Evolutionary conservation across 2,329 filamentous ascomycete genomes (phyloP), one percentile per base, ranked within the genome.

Genomic region (Alternaria gaisen): DNA sequence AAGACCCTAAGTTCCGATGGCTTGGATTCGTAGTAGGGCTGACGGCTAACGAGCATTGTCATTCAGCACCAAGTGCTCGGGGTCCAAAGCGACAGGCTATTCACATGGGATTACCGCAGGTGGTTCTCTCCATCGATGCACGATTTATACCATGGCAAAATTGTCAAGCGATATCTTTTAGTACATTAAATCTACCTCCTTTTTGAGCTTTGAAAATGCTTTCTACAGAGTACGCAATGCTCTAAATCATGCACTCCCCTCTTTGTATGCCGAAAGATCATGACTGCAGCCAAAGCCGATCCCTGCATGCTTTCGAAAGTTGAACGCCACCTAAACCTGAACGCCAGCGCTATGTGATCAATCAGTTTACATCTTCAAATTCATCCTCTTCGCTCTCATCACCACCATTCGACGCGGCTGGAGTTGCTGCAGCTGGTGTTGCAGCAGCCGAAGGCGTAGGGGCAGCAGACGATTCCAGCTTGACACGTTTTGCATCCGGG

Each of bases 401-500:
- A 9, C 81, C 82, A 24, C 78, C 81, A 42, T 81, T 75, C 1
- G 80, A 79, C 11, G 77, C 76, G n/a, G 77, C 78, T 20, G 76
- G 76, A n/a, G 76, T 78, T 5, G 69, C 72, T 16, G 67, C 76
- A 26, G 77, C 78, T 26, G 76, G 76, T 6, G 76, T 78, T 3
- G 68, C 71, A 20, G 68, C 66, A 32, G 69, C 73, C 32, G 66
- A 73, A 6, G 72, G 72, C 2, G 77, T 77, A 8, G 75, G 71
- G 9, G 76, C 70, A 5, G 73, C 74, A 10, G 81, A 77, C 62
- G 81, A 77, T 54, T 89, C 88, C 18, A 90, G 74, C 75, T 88
- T 89, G 44, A 87, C 82, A 63, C 86, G 86, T 80, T 92, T 92
- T 10, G 82, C 78, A 12, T 84, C 81, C 20, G 76, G 77, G 16